phyloP scores from a whole-genome alignment of 208 protist genomes.

The Novymonas esmeraldas region DNA sequence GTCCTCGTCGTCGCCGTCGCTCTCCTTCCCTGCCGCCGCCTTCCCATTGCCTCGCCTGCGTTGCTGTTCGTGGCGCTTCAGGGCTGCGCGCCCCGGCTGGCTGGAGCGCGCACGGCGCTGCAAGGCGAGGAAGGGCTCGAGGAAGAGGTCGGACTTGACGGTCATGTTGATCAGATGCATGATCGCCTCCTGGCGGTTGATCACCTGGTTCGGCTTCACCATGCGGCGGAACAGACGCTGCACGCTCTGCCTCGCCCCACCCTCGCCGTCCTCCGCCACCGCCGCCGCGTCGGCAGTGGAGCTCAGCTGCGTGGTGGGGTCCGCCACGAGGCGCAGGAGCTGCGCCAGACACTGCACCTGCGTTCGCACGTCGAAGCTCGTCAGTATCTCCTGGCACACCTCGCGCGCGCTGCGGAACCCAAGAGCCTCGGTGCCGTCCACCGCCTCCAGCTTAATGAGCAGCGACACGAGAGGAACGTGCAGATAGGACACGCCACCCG shows the following conservation, averaged over 20 bases:
- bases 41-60: conserved; percentile 3
- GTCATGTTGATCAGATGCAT: conserved; percentile 79
- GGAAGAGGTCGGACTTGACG: conserved; percentile 85
- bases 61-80: conserved; percentile 11
- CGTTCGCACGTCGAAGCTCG: conserved; percentile 80
- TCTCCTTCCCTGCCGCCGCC: conserved; percentile 24
- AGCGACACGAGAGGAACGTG: conserved; percentile 86
- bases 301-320: conserved; percentile 64
- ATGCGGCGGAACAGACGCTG: conserved; percentile 71
- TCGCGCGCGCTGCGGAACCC: conserved; percentile 72
- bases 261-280: conserved; percentile 10
- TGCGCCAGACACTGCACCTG: conserved; percentile 80
- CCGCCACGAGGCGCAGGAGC: conserved; percentile 80
- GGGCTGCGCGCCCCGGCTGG: conserved; percentile 14
- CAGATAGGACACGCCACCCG: conserved; percentile 31
- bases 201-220: conserved; percentile 89
- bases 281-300: conserved; percentile 1
- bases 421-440: conserved; percentile 62
- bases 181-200: conserved; percentile 87
- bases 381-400: conserved; percentile 75
- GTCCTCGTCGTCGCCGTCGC: conserved; percentile 17
- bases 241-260: conserved; percentile 37
- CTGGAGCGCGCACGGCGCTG: conserved; percentile 51
- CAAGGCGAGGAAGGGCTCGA: conserved; percentile 82
- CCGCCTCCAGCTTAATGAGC: conserved; percentile 73